phyloP scores from a whole-genome alignment of 2,329 filamentous ascomycete genomes.

The Zelopaecilomyces penicillatus region DNA sequence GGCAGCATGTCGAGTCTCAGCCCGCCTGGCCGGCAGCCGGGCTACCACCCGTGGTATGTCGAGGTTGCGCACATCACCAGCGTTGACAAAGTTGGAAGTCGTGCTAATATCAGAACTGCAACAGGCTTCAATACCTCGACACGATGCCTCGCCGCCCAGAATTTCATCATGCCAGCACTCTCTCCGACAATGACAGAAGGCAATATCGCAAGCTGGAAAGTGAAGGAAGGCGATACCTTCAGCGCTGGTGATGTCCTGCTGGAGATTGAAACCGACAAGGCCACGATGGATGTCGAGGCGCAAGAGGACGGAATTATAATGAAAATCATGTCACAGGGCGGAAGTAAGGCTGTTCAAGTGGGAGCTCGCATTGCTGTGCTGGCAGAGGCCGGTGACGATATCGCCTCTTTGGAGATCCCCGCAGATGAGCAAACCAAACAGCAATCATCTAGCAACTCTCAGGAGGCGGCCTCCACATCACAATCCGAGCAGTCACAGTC shows the following conservation, averaged over 20 bases:
- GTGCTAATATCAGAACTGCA: background rate
- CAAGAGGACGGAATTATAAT: constrained; percentile 81
- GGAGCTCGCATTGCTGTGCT: constrained; percentile 75
- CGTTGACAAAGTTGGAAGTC: background rate
- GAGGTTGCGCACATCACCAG: constrained; percentile 1
- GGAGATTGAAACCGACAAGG: constrained; percentile 92
- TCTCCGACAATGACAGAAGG: constrained; percentile 93
- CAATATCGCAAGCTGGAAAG: constrained; percentile 75
- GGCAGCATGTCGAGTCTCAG: constrained; percentile 55
- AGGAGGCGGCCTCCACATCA: constrained; percentile 5
- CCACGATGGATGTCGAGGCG: constrained; percentile 89
- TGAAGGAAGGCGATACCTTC: constrained; percentile 81
- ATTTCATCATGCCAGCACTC: constrained; percentile 85
- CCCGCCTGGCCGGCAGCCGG: constrained; percentile 43
- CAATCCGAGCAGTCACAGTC: constrained; percentile 23
- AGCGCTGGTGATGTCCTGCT: constrained; percentile 77
- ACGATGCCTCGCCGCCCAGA: constrained; percentile 63
- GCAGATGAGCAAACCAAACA: constrained; percentile 48
- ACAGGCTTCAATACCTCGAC: constrained; percentile 58
- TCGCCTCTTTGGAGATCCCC: constrained; percentile 65
- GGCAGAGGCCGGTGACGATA: constrained; percentile 73
- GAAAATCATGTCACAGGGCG: constrained; percentile 69
- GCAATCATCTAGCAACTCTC: constrained; percentile 23
- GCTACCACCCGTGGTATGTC: constrained; percentile 49
- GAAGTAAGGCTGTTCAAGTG: constrained; percentile 68